phyloP scores from a whole-genome alignment of 805 yeast species.

The Saccharomycopsis olivae region DNA sequence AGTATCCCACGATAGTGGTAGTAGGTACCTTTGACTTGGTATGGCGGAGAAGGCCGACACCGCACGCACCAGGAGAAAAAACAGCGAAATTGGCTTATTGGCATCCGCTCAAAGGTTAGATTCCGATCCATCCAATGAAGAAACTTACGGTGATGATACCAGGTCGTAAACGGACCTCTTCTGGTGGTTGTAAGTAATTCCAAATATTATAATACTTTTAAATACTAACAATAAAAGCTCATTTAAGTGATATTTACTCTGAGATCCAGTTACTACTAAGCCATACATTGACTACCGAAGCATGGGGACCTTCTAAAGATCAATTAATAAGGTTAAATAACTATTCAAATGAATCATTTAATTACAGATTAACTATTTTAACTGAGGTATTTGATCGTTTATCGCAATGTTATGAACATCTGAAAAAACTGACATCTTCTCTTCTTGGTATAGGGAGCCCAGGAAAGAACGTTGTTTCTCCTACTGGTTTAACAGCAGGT shows the following conservation, averaged over 20 bases:
- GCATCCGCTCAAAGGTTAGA: no score
- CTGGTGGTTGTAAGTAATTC: no score
- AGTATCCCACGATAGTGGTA: no score
- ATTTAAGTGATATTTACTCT: conserved; percentile 14
- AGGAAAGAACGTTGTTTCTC: background rate
- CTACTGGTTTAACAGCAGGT: background rate
- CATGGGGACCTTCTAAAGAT: conserved; percentile 13
- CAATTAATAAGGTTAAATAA: conserved; percentile 3
- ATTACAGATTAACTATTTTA: conserved; percentile 3
- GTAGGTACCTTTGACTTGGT: no score
- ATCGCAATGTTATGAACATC: conserved; percentile 2
- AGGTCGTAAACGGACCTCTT: no score
- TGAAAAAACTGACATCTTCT: background rate
- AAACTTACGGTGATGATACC: no score
- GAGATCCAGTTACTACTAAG: conserved; percentile 20
- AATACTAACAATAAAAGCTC: background rate
- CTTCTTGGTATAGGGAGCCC: background rate
- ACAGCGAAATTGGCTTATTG: no score
- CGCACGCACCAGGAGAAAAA: no score
- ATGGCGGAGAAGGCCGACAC: no score
- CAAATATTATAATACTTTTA: no score
- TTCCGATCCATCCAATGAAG: no score
- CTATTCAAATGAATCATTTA: conserved; percentile 8
- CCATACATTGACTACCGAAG: conserved; percentile 6
- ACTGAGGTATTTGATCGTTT: conserved; percentile 5